These are phyloP conservation scores for Alternaria triticimaculans DNA, from an alignment of 2,329 filamentous ascomycete species.

Conservation along the genomic window DNA sequence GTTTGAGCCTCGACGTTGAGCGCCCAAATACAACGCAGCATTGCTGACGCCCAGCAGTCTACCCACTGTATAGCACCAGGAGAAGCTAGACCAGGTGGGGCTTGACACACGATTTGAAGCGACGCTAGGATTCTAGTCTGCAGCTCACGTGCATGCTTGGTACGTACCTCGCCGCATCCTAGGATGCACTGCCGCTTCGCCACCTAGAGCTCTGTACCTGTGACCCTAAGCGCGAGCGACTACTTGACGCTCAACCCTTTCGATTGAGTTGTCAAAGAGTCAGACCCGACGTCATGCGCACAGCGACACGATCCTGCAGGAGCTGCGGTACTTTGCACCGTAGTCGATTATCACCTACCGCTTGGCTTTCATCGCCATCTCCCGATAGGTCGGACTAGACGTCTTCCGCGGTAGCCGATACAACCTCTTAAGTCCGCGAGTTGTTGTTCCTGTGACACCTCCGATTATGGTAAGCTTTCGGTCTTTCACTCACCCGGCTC, in stretches of 20 bases:
- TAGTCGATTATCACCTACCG: neutral
- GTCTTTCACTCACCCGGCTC: slow-evolving; percentile 19
- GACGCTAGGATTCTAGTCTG: slow-evolving; percentile 12
- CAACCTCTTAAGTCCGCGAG: slow-evolving; percentile 11
- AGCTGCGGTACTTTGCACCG: slow-evolving; percentile 5
- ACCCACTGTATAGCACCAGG: slow-evolving; percentile 7
- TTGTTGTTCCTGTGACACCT: slow-evolving; percentile 16
- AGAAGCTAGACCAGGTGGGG: slow-evolving; percentile 12
- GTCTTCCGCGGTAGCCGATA: slow-evolving; percentile 11
- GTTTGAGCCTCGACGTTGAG: slow-evolving; percentile 3
- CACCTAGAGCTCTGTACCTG: slow-evolving; percentile 10
- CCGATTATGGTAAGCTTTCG: slow-evolving; percentile 16
- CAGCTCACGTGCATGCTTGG: slow-evolving; percentile 17
- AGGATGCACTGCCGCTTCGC: slow-evolving; percentile 8
- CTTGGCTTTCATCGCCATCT: slow-evolving; percentile 7
- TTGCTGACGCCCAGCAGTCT: slow-evolving; percentile 17
- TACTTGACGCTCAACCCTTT: neutral
- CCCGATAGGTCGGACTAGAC: slow-evolving; percentile 6
- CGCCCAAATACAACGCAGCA: slow-evolving; percentile 13
- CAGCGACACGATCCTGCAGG: neutral
- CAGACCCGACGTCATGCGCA: neutral
- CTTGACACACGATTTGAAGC: slow-evolving; percentile 12
- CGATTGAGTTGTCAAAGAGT: slow-evolving; percentile 1
- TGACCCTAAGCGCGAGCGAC: slow-evolving; percentile 6
- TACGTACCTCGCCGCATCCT: slow-evolving; percentile 25